Base-by-base conservation (phyloP, 257 asterid genomes). In the Ballota nigra region DNA sequence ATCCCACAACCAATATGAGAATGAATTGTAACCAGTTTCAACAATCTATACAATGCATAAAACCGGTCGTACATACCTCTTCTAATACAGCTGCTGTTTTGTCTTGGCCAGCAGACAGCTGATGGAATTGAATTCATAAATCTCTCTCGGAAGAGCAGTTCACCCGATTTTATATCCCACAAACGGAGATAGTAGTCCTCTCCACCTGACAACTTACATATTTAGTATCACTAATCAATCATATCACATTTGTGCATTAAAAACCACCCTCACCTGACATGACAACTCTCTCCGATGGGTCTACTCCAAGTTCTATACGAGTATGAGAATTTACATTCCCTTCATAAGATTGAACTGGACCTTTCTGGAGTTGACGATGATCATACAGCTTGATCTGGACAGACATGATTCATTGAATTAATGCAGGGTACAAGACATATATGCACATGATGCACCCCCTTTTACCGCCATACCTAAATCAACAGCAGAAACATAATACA, bases 81-180 rank as follows among this genome's bases (percentile, higher is more conserved):
- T 53, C 12, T 62, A 72, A 29, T 62, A 87, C 92, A 88, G 80
- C 19, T 43, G 52, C 52, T 43, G 19, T 68, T 70, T 56, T 55
- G 66, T 82, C 80, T 82, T 18, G 96, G 86, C 99, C 99, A 95
- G 81, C 94, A 83, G 56, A 92, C 88, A 47, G 87, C 85, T 4
- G 93, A 77, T 53, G 99, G 96, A 34, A 80, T 71, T 23, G 96
- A 67, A 68, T 79, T 69, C 93, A 80, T 86, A 79, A 83, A 81
- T 66, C 56, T 88, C 58, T 80, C 82, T 72, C 83, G 79, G 69
- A 89, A 92, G 66, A 95, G 87, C 90, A 95, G 26, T 75, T 86
- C 89, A 16, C 98, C 97, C 13, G 97, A 89, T 72, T 75, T 90
- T 69, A 95, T 85, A 76, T 88, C 79, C 99, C 99, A 92, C 61